Conservation (phyloP, 106 monocot genomes). For the Dioscorea dumetorum region DNA sequence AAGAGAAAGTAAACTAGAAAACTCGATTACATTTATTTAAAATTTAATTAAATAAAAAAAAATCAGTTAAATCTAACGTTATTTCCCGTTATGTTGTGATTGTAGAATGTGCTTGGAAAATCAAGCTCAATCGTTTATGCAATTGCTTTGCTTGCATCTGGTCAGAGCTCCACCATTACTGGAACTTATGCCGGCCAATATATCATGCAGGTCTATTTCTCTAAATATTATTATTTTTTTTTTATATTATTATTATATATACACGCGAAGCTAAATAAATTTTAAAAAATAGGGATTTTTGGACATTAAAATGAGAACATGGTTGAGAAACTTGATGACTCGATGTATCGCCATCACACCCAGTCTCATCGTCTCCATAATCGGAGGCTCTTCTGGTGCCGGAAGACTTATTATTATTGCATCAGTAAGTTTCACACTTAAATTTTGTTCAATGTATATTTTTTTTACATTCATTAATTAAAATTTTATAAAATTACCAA, state of each 20-base stretch:
- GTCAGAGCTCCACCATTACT: slow-evolving; percentile 80
- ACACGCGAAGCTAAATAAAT: neutral
- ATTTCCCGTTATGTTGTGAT: neutral
- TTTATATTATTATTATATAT: neutral
- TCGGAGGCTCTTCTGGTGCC: slow-evolving; percentile 72
- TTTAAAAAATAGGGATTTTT: slow-evolving; percentile 52
- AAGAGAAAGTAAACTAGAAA: no score
- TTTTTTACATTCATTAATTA: neutral
- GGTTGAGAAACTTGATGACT: slow-evolving; percentile 69
- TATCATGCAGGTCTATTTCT: slow-evolving; percentile 66
- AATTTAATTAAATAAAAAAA: neutral
- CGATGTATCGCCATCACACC: slow-evolving; percentile 63
- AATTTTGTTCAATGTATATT: neutral
- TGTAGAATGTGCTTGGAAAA: slow-evolving; percentile 68
- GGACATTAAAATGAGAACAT: slow-evolving; percentile 69
- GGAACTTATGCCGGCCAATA: slow-evolving; percentile 88
- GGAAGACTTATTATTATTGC: slow-evolving; percentile 76
- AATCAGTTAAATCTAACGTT: neutral
- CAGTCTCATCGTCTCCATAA: slow-evolving; percentile 75
- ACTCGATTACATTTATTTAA: neutral
- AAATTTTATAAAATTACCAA: no score
- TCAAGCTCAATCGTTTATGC: slow-evolving; percentile 68
- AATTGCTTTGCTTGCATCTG: slow-evolving; percentile 70
- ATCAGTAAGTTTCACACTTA: slow-evolving; percentile 32
- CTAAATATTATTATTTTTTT: neutral